phyloP scores from a whole-genome alignment of 768 basidiomycete species.

The Phylloporus sp. region DNA sequence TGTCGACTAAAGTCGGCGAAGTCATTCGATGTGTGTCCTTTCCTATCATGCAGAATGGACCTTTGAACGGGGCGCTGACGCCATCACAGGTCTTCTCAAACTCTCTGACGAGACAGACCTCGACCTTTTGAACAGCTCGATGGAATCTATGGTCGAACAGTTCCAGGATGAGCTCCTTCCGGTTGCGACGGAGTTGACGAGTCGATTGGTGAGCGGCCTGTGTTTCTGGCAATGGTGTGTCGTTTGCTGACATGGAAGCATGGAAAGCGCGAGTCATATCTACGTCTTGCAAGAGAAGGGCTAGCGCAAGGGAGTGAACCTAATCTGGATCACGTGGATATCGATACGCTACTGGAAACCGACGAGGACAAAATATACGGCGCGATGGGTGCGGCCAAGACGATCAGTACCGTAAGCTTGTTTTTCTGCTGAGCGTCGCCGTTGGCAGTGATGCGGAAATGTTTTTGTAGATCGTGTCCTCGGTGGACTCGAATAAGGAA shows the following conservation, averaged over 20 bases:
- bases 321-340: conserved; percentile 45
- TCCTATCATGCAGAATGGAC: not conserved
- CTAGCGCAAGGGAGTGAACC: conserved; percentile 47
- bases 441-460: not conserved
- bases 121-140: conserved; percentile 74
- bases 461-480: conserved; percentile 60
- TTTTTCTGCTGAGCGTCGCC: not conserved
- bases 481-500: conserved; percentile 68
- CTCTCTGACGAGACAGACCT: conserved; percentile 89
- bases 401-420: conserved; percentile 64
- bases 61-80: not conserved
- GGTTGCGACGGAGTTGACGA: conserved; percentile 75
- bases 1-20: conserved; percentile 76
- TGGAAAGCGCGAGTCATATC: conserved; percentile 71
- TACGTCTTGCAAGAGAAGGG: conserved; percentile 70
- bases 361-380: conserved; percentile 86
- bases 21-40: conserved; percentile 68
- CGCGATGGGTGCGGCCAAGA: conserved; percentile 84
- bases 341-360: conserved; percentile 52
- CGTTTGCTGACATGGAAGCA: not conserved
- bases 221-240: not conserved
- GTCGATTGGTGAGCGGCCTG: conserved; percentile 56
- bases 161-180: conserved; percentile 83
- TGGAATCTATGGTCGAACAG: conserved; percentile 82
- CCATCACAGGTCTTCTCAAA: conserved; percentile 67